Evolutionary conservation across 345 rosid genomes (phyloP).

Genomic region (Odontarrhena argentea): DNA sequence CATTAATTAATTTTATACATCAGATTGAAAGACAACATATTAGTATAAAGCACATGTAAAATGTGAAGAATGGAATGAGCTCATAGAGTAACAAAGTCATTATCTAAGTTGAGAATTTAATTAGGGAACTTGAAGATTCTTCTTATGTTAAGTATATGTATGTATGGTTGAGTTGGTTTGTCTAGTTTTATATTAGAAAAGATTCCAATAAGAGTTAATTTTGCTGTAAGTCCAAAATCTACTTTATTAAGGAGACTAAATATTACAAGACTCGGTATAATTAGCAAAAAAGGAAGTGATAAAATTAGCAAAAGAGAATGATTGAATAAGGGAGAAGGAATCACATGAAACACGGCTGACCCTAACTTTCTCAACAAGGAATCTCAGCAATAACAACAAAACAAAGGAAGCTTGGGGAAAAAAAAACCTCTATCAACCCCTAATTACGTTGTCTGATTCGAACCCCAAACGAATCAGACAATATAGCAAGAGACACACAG

Average conservation of each 20-base stretch:
- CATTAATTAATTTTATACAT: too few species aligned
- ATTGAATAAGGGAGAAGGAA: conserved; percentile 29
- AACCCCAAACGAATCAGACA: conserved; percentile 37
- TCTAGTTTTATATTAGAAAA: background rate
- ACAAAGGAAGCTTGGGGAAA: background rate
- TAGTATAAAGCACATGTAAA: too few species aligned
- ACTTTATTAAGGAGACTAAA: conserved; percentile 13
- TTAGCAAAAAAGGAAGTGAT: conserved; percentile 23
- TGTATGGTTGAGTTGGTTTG: background rate
- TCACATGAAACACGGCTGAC: conserved; percentile 37
- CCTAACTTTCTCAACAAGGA: conserved; percentile 42
- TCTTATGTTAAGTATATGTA: background rate
- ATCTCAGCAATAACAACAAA: conserved; percentile 35
- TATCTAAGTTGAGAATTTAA: background rate
- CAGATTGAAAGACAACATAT: too few species aligned
- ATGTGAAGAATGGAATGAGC: too few species aligned
- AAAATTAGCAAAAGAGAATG: conserved; percentile 31
- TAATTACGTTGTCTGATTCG: conserved; percentile 36
- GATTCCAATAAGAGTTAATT: background rate
- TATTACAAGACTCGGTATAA: conserved; percentile 26
- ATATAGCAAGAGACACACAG: conserved; percentile 12
- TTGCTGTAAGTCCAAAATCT: conserved; percentile 9
- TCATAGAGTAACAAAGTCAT: background rate
- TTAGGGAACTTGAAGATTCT: background rate
- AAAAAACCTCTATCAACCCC: conserved; percentile 19